phyloP scores from a whole-genome alignment of 768 basidiomycete species.

The Myochromella boudieri region DNA sequence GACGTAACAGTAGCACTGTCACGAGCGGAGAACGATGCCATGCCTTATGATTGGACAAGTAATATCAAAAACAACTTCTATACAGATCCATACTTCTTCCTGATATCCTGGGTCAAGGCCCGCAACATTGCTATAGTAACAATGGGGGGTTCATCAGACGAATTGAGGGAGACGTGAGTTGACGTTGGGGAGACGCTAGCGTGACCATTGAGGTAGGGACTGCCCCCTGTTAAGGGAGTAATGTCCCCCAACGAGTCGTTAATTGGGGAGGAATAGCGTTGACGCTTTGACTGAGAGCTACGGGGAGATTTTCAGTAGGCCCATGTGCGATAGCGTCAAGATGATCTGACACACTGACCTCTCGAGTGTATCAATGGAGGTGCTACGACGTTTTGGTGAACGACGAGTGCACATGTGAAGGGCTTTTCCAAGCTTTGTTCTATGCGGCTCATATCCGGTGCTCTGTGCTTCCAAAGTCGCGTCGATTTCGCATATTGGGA shows the following conservation, averaged over 20 bases:
- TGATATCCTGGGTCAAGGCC: slow-evolving; percentile 53
- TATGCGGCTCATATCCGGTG: slow-evolving; percentile 28
- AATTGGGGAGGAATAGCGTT: slow-evolving; percentile 37
- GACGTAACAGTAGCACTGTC: no score
- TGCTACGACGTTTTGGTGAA: slow-evolving; percentile 45
- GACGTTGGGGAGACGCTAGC: slow-evolving; percentile 48
- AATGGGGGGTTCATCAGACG: slow-evolving; percentile 24
- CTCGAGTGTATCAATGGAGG: slow-evolving; percentile 37
- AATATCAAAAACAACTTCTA: slow-evolving; percentile 4
- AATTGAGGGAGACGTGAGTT: slow-evolving; percentile 39
- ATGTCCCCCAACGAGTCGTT: slow-evolving; percentile 24
- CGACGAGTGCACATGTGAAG: slow-evolving; percentile 42
- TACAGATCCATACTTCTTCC: slow-evolving; percentile 39
- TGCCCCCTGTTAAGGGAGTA: slow-evolving; percentile 31
- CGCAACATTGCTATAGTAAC: slow-evolving; percentile 70
- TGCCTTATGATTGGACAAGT: no score
- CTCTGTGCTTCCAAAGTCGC: slow-evolving; percentile 33
- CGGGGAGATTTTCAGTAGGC: slow-evolving; percentile 7
- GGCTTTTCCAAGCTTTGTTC: slow-evolving; percentile 35
- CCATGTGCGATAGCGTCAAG: background rate
- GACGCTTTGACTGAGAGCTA: slow-evolving; percentile 40
- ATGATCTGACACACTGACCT: slow-evolving; percentile 31
- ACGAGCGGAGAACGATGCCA: no score
- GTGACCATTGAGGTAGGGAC: slow-evolving; percentile 33
- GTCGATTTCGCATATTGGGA: slow-evolving; percentile 30